Conservation (phyloP, 2,329 filamentous ascomycete species). For the Venturia oleaginea region DNA sequence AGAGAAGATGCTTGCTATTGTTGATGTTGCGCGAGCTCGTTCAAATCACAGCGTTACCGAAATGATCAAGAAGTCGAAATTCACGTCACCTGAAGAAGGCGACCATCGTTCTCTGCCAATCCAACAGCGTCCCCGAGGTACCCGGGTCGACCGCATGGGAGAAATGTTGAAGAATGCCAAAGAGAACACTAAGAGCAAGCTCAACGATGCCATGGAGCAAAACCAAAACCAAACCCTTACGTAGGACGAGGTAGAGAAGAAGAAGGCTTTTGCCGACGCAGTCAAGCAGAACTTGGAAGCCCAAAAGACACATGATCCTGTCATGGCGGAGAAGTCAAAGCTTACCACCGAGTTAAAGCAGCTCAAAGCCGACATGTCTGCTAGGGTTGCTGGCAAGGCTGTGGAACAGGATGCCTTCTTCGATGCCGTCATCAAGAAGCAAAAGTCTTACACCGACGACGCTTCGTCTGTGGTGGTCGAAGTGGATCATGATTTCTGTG, state of each 20-base stretch:
- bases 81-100: not conserved
- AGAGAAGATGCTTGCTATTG: not conserved
- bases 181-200: not conserved
- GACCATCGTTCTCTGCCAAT: not conserved
- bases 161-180: not conserved
- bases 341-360: not conserved
- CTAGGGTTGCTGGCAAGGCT: not conserved
- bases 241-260: not conserved
- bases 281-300: not conserved
- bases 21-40: not conserved
- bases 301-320: not conserved
- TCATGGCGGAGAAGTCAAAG: not conserved
- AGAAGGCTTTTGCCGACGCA: not conserved
- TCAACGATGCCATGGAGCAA: not conserved
- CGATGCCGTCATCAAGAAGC: not conserved
- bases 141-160: not conserved
- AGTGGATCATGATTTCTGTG: not conserved
- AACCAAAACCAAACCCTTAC: not conserved
- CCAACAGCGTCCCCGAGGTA: not conserved
- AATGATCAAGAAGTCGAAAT: not conserved
- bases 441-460: not conserved
- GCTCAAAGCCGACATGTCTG: not conserved
- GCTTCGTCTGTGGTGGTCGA: no score
- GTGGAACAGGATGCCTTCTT: not conserved
- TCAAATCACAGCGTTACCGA: not conserved